phyloP scores from a whole-genome alignment of 257 asterid genomes.

The Leonotis leonurus region DNA sequence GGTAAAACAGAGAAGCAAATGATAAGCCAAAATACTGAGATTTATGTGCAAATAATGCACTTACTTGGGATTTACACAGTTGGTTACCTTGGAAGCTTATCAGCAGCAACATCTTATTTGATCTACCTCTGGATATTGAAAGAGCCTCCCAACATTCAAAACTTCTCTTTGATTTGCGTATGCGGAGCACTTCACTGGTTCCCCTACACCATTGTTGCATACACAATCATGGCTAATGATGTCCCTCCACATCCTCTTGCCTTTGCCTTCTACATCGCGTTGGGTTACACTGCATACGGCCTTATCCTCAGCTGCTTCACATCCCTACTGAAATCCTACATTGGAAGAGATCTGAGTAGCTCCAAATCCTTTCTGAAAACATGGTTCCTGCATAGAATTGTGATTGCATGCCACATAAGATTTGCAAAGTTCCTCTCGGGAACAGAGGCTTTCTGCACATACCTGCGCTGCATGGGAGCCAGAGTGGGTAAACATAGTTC shows the following conservation, averaged over 20 bases:
- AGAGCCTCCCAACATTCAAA: constrained; percentile 26
- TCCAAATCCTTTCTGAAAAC: constrained; percentile 10
- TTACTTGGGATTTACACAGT: constrained; percentile 42
- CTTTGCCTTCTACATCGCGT: constrained; percentile 39
- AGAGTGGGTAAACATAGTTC: constrained; percentile 60
- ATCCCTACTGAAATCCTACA: constrained; percentile 22
- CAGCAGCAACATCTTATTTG: constrained; percentile 44
- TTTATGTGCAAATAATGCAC: constrained; percentile 25
- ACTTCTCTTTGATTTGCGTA: constrained; percentile 36
- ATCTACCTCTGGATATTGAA: constrained; percentile 33
- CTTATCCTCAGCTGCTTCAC: constrained; percentile 38
- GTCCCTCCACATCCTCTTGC: constrained; percentile 26
- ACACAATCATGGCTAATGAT: constrained; percentile 20
- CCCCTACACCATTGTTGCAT: constrained; percentile 46
- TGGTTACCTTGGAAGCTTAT: constrained; percentile 49
- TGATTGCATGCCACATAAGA: constrained; percentile 37
- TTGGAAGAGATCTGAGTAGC: constrained; percentile 11
- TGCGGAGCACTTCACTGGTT: constrained; percentile 61
- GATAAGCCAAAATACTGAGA: constrained; percentile 3
- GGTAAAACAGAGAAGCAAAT: constrained; percentile 19
- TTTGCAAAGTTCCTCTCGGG: constrained; percentile 54
- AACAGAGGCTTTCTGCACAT: constrained; percentile 51
- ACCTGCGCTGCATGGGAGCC: constrained; percentile 47
- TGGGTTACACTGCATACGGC: constrained; percentile 40
- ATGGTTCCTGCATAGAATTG: constrained; percentile 40